These are phyloP conservation scores for Ustilago tritici DNA, from an alignment of 1,284 basidiomycete genomes.

Conservation along the genomic window DNA sequence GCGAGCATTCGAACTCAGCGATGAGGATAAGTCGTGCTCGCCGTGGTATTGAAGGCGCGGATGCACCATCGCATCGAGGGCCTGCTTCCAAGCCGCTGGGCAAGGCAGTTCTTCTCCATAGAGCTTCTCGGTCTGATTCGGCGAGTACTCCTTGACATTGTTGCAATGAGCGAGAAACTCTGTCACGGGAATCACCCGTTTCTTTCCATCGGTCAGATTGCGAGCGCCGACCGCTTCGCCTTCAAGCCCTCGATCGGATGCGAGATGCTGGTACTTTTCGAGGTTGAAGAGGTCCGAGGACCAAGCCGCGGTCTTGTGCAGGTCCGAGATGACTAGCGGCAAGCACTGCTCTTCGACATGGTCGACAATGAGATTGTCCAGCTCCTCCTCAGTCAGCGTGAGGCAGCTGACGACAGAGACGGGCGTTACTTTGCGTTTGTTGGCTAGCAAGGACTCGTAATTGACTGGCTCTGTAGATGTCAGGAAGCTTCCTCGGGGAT, in stretches of 20 bases:
- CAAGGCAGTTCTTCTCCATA: slow-evolving; percentile 27
- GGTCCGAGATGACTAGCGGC: slow-evolving; percentile 43
- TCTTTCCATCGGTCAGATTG: slow-evolving; percentile 14
- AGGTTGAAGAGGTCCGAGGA: slow-evolving; percentile 20
- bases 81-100: slow-evolving; percentile 10
- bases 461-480: slow-evolving; percentile 16
- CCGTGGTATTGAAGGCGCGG: slow-evolving; percentile 31
- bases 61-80: slow-evolving; percentile 16
- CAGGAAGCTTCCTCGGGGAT: slow-evolving; percentile 11
- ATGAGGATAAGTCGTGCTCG: slow-evolving; percentile 21
- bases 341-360: slow-evolving; percentile 23
- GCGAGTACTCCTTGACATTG: background rate
- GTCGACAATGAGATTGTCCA: slow-evolving; percentile 20
- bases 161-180: slow-evolving; percentile 25
- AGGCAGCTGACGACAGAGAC: slow-evolving; percentile 22
- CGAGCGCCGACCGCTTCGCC: slow-evolving; percentile 1
- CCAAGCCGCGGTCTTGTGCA: slow-evolving; percentile 29
- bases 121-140: slow-evolving; percentile 16
- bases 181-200: slow-evolving; percentile 1
- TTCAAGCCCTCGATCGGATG: slow-evolving; percentile 1
- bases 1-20: slow-evolving; percentile 5
- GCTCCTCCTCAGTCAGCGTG: slow-evolving; percentile 9
- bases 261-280: slow-evolving; percentile 13
- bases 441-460: slow-evolving; percentile 10
- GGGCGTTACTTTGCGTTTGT: background rate